Conservation (phyloP, 768 basidiomycete genomes). For the Grammothele lineata region DNA sequence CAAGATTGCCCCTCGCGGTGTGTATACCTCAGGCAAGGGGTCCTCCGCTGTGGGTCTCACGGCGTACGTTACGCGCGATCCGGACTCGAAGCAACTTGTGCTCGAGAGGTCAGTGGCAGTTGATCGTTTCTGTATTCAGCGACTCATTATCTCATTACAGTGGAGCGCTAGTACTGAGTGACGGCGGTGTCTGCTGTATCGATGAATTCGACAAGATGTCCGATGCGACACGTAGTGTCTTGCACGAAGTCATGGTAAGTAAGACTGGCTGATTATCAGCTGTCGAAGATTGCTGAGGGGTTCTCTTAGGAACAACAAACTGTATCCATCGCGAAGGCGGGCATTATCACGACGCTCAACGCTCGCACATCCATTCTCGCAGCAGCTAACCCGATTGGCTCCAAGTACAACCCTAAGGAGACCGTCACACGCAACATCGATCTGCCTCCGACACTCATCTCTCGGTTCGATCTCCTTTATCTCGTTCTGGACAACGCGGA, state of each 20-base stretch:
- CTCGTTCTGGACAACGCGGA: slow-evolving; percentile 94
- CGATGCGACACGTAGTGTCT: slow-evolving; percentile 91
- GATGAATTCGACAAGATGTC: slow-evolving; percentile 99
- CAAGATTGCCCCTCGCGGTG: slow-evolving; percentile 96
- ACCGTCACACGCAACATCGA: slow-evolving; percentile 97
- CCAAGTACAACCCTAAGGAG: slow-evolving; percentile 87
- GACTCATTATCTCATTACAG: slow-evolving; percentile 33
- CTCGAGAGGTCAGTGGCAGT: slow-evolving; percentile 71
- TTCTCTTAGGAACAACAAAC: slow-evolving; percentile 91
- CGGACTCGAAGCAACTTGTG: slow-evolving; percentile 96
- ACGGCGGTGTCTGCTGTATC: slow-evolving; percentile 97
- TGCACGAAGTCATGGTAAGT: slow-evolving; percentile 96
- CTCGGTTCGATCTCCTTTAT: slow-evolving; percentile 95
- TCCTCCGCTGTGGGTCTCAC: slow-evolving; percentile 98
- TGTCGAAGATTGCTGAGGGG: too few species aligned
- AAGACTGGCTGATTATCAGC: too few species aligned
- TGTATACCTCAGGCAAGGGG: slow-evolving; percentile 97
- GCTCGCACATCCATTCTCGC: slow-evolving; percentile 98
- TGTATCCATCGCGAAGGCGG: slow-evolving; percentile 97
- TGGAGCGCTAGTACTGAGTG: slow-evolving; percentile 90
- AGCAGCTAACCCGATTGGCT: slow-evolving; percentile 95
- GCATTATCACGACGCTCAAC: slow-evolving; percentile 97
- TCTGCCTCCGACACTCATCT: slow-evolving; percentile 95
- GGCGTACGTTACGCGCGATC: slow-evolving; percentile 96
- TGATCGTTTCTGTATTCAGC: too few species aligned